Conservation (phyloP, 805 yeast genomes). For the Schwanniomyces polymorphus region DNA sequence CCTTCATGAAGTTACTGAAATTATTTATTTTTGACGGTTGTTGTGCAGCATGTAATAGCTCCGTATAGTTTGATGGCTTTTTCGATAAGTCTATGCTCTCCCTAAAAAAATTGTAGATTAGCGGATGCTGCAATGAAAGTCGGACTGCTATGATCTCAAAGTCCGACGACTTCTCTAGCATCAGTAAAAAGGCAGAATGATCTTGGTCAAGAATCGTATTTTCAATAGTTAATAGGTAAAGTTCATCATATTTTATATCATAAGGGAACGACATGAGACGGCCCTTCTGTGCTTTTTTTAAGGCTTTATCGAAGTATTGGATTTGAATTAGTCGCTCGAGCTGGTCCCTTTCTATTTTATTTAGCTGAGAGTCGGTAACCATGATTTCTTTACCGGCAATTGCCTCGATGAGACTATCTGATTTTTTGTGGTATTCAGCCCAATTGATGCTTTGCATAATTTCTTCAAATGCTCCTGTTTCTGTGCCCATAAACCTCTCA, state of each 20-base stretch:
- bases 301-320: background rate
- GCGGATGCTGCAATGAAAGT: conserved; percentile 12
- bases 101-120: conserved; percentile 14
- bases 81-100: background rate
- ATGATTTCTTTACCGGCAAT: conserved; percentile 4
- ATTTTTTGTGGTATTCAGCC: conserved; percentile 2
- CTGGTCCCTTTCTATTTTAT: background rate
- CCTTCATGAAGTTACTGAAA: conserved; percentile 13
- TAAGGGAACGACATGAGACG: conserved; percentile 20
- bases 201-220: conserved; percentile 18
- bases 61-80: conserved; percentile 12
- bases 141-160: conserved; percentile 30
- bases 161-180: conserved; percentile 18
- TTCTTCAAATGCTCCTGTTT: conserved; percentile 1
- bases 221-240: conserved; percentile 31
- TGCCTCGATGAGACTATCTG: conserved; percentile 12
- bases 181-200: conserved; percentile 22
- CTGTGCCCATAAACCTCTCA: background rate
- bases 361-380: conserved; percentile 1
- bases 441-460: conserved; percentile 4
- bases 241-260: conserved; percentile 27
- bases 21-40: conserved; percentile 1
- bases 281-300: conserved; percentile 1
- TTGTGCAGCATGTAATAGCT: conserved; percentile 13
- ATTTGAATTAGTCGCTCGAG: background rate